Conservation (phyloP, 805 yeast genomes). For the Ogataea nitratoaversa region DNA sequence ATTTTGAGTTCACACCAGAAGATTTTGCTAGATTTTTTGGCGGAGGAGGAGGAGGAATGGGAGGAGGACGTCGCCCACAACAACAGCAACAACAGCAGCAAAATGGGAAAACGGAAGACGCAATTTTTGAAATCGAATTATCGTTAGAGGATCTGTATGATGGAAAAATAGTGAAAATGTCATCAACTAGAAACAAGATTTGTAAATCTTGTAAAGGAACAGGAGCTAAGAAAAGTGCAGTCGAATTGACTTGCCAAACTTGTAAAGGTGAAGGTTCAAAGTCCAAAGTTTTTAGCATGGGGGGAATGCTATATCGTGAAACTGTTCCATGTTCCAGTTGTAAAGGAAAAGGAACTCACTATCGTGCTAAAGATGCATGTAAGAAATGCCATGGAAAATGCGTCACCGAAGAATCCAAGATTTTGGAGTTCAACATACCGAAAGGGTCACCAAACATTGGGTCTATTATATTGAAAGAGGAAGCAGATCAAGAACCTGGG, state of each 20-base stretch:
- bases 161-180: constrained; percentile 75
- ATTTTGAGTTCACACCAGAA: constrained; percentile 54
- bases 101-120: constrained; percentile 53
- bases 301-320: constrained; percentile 67
- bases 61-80: constrained; percentile 17
- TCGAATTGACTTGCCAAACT: constrained; percentile 47
- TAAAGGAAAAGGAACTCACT: constrained; percentile 62
- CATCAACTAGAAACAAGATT: constrained; percentile 64
- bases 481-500: constrained; percentile 76
- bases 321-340: constrained; percentile 62
- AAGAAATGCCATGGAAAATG: constrained; percentile 68
- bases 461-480: constrained; percentile 53
- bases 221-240: constrained; percentile 65
- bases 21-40: constrained; percentile 75
- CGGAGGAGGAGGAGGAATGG: constrained; percentile 29
- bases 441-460: constrained; percentile 69
- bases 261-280: constrained; percentile 74
- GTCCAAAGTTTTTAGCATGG: constrained; percentile 57
- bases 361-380: constrained; percentile 67
- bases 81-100: constrained; percentile 15
- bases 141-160: constrained; percentile 70
- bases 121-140: constrained; percentile 58
- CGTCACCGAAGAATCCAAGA: constrained; percentile 58
- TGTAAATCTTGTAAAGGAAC: constrained; percentile 73
- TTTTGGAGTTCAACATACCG: constrained; percentile 70